phyloP scores from a whole-genome alignment of 139 green algal genomes.

The Tetraselmis chui region DNA sequence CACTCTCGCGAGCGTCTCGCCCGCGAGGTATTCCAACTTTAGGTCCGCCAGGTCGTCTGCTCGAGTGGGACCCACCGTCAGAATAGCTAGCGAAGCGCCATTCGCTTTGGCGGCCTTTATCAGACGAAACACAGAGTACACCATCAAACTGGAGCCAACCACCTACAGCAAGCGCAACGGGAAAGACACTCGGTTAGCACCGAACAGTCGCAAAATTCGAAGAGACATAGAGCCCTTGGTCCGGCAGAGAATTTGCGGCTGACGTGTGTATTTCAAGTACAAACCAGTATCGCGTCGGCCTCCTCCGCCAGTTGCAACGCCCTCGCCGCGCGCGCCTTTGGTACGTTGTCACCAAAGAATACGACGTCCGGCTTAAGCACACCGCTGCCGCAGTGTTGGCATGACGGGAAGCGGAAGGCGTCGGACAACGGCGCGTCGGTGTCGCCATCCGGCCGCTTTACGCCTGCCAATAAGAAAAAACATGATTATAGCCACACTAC shows the following conservation, averaged over 20 bases:
- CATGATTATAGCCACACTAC: too few relatives aligned
- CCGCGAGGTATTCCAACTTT: constrained; percentile 66
- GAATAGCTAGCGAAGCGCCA: constrained; percentile 43
- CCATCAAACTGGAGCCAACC: constrained; percentile 50
- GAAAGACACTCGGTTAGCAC: too few relatives aligned
- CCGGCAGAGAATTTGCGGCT: too few relatives aligned
- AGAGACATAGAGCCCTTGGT: too few relatives aligned
- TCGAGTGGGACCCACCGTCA: constrained; percentile 68
- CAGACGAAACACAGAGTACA: constrained; percentile 73
- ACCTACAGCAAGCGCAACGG: constrained; percentile 19
- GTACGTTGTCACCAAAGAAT: constrained; percentile 77
- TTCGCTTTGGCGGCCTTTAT: constrained; percentile 53
- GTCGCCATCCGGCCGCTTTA: background rate
- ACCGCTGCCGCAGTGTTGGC: constrained; percentile 48
- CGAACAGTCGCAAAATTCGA: too few relatives aligned
- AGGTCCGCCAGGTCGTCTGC: constrained; percentile 60
- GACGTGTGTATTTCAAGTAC: too few relatives aligned
- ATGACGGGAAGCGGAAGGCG: constrained; percentile 65
- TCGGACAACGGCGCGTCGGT: constrained; percentile 39
- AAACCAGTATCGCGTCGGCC: constrained; percentile 46
- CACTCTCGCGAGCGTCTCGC: constrained; percentile 55
- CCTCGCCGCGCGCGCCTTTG: constrained; percentile 22
- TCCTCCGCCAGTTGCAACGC: constrained; percentile 8
- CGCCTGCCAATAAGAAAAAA: too few relatives aligned
- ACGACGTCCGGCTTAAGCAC: constrained; percentile 81